Conservation (phyloP, 75 land plant species). For the Cunninghamia lanceolata region DNA sequence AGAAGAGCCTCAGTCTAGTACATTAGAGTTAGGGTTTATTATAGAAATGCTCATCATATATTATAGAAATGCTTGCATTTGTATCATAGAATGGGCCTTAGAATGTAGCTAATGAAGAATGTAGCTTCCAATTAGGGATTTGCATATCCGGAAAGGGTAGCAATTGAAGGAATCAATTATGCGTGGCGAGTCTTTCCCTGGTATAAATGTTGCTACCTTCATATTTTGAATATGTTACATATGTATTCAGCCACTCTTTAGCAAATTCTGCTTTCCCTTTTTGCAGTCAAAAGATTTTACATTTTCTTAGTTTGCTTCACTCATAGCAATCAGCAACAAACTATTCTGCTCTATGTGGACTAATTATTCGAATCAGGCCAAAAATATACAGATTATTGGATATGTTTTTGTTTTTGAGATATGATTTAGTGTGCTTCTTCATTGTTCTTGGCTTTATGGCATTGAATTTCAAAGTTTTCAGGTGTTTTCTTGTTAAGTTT, state of each 20-base stretch:
- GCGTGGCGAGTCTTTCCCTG: no score
- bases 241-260: neutral
- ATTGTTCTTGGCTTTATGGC: neutral
- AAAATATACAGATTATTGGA: neutral
- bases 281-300: neutral
- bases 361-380: neutral
- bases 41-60: no score
- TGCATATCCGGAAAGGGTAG: no score
- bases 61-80: no score
- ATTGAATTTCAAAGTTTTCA: neutral
- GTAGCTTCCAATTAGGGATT: no score
- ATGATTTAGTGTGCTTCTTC: neutral
- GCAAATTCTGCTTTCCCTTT: neutral
- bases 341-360: neutral
- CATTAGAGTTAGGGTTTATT: no score
- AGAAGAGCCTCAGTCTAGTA: no score
- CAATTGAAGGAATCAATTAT: no score
- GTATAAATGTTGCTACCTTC: neutral
- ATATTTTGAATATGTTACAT: neutral
- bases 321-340: neutral
- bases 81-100: no score
- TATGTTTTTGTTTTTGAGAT: neutral
- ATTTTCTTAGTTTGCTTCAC: neutral
- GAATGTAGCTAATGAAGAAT: no score
- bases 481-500: neutral